These are phyloP conservation scores for Curvularia verruculosa DNA, from an alignment of 2,329 filamentous ascomycete genomes.

Conservation along the genomic window DNA sequence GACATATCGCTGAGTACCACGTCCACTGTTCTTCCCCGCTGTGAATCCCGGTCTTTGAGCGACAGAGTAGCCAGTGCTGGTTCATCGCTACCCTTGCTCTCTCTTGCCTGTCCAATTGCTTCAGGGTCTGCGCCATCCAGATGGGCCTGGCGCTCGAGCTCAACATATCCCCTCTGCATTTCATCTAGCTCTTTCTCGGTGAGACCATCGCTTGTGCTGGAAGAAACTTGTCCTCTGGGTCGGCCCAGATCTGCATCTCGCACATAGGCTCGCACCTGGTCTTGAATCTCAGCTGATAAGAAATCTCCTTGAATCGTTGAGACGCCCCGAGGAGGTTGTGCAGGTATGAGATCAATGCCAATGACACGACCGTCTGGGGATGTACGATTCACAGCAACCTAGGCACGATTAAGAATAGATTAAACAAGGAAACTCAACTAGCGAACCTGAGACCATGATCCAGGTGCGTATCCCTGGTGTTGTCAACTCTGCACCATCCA, in stretches of 20 bases:
- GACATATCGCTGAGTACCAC: slow-evolving; percentile 99
- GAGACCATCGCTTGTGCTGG: slow-evolving; percentile 33
- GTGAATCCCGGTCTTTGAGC: slow-evolving; percentile 45
- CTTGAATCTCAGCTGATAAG: slow-evolving; percentile 73
- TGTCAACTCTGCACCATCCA: slow-evolving; percentile 20
- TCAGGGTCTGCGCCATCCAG: slow-evolving; percentile 37
- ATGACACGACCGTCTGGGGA: slow-evolving; percentile 78
- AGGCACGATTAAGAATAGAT: slow-evolving; percentile 13
- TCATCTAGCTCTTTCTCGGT: slow-evolving; percentile 51
- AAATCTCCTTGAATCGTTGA: slow-evolving; percentile 96
- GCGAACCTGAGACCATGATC: slow-evolving; percentile 64
- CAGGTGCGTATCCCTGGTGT: slow-evolving; percentile 72
- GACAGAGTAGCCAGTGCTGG: slow-evolving; percentile 35
- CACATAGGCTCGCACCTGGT: slow-evolving; percentile 78
- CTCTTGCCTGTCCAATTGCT: slow-evolving; percentile 19
- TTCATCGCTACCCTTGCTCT: slow-evolving; percentile 29
- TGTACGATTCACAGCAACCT: slow-evolving; percentile 83
- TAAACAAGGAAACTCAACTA: background rate
- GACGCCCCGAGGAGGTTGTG: slow-evolving; percentile 88
- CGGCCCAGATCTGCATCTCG: slow-evolving; percentile 66
- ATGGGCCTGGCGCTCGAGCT: slow-evolving; percentile 63
- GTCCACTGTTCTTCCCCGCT: slow-evolving; percentile 71
- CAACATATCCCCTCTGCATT: slow-evolving; percentile 66
- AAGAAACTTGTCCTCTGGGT: slow-evolving; percentile 45
- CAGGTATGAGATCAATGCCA: slow-evolving; percentile 92